phyloP scores from a whole-genome alignment of 2,329 filamentous ascomycete species.

The Neurospora crassa region DNA sequence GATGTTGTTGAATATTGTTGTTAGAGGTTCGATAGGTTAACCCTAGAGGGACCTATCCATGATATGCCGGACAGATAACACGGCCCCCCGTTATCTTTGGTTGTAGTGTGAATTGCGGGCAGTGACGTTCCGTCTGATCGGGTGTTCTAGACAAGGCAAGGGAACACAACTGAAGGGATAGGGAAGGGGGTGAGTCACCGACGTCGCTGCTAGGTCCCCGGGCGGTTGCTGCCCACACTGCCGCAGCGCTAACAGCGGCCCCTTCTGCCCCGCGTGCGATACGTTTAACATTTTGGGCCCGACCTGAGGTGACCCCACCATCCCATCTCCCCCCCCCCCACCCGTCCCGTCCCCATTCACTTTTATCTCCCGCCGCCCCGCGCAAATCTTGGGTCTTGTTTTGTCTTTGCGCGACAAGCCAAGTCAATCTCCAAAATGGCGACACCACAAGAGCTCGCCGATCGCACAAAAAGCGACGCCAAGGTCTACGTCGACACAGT shows the following conservation, averaged over 20 bases:
- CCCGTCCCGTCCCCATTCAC: slow-evolving; percentile 1
- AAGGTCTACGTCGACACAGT: slow-evolving; percentile 74
- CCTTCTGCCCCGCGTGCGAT: slow-evolving; percentile 2
- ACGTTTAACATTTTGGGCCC: not conserved
- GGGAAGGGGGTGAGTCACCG: not conserved
- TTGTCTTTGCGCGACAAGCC: slow-evolving; percentile 4
- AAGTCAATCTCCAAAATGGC: slow-evolving; percentile 25
- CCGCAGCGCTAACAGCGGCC: not conserved
- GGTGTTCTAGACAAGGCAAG: not conserved
- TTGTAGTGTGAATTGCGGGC: not conserved
- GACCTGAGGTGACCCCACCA: slow-evolving; percentile 1
- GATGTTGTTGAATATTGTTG: not conserved
- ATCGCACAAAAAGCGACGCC: slow-evolving; percentile 36
- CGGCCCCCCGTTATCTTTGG: not conserved
- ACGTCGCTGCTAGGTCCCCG: not conserved
- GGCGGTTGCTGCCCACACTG: not conserved
- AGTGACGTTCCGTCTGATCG: not conserved
- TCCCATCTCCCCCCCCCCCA: not conserved
- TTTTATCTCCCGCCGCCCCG: slow-evolving; percentile 2
- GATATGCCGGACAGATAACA: not conserved
- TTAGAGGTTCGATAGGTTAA: not conserved
- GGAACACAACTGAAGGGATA: not conserved
- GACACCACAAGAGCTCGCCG: slow-evolving; percentile 39
- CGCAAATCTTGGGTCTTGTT: slow-evolving; percentile 14
- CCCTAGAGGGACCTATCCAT: too few species aligned